These are phyloP conservation scores for Cardamine resedifolia DNA, from an alignment of 345 rosid genomes.

Conservation along the genomic window DNA sequence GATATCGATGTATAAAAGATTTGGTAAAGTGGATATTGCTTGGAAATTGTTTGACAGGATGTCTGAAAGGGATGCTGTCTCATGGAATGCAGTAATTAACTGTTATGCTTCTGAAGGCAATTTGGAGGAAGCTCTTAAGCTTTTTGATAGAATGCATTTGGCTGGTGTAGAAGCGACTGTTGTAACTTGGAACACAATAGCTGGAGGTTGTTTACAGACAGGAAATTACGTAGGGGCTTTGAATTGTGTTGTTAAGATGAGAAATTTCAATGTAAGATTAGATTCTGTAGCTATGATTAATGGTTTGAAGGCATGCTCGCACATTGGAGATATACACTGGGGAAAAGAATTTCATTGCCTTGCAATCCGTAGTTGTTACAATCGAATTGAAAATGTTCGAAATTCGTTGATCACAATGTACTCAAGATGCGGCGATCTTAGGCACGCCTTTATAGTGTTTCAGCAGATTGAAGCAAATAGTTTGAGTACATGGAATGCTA, in stretches of 20 bases:
- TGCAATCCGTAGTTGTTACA: constrained; percentile 45
- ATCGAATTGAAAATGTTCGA: constrained; percentile 44
- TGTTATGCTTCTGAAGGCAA: constrained; percentile 59
- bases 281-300: constrained; percentile 58
- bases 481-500: constrained; percentile 70
- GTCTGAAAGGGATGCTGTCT: constrained; percentile 63
- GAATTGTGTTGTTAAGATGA: constrained; percentile 47
- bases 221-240: constrained; percentile 54
- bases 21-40: constrained; percentile 55
- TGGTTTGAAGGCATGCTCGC: constrained; percentile 73
- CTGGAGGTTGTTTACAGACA: constrained; percentile 46
- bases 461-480: constrained; percentile 41
- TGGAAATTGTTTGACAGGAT: constrained; percentile 58
- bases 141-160: constrained; percentile 50
- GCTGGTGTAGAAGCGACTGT: constrained; percentile 47
- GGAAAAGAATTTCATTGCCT: constrained; percentile 70
- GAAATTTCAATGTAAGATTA: constrained; percentile 42
- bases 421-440: constrained; percentile 59
- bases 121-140: constrained; percentile 56
- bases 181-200: constrained; percentile 68
- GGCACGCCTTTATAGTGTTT: constrained; percentile 51
- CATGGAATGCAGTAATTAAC: constrained; percentile 72
- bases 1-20: constrained; percentile 70
- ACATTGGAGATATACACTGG: constrained; percentile 46
- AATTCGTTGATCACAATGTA: constrained; percentile 76